Percentiles rank a stretch among this genome's conserved stretches.
phyloP scores from a whole-genome alignment of 2,329 filamentous ascomycete genomes.

The Exophiala xenobiotica region DNA sequence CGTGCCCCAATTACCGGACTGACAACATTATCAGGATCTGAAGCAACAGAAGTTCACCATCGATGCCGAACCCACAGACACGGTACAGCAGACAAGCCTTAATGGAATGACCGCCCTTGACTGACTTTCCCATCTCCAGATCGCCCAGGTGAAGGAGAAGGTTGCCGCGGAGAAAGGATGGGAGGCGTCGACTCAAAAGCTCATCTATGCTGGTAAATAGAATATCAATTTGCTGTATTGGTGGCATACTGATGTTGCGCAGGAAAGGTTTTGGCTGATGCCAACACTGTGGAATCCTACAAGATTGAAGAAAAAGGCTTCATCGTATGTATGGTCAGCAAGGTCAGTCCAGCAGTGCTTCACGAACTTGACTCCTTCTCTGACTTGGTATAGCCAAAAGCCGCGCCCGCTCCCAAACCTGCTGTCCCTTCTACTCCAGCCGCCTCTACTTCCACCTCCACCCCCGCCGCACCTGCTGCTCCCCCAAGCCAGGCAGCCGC shows the following conservation, averaged over 20 bases:
- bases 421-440: slow-evolving; percentile 55
- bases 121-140: slow-evolving; percentile 52
- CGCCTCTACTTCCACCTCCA: slow-evolving; percentile 51
- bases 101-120: background rate
- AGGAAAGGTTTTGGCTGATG: slow-evolving; percentile 99
- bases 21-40: slow-evolving; percentile 66
- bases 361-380: background rate
- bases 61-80: slow-evolving; percentile 88
- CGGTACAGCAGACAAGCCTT: slow-evolving; percentile 53
- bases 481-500: slow-evolving; percentile 58
- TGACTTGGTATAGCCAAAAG: slow-evolving; percentile 63
- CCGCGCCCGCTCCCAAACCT: slow-evolving; percentile 48
- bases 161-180: slow-evolving; percentile 91
- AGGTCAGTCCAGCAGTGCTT: slow-evolving; percentile 59
- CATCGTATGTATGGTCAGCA: slow-evolving; percentile 96
- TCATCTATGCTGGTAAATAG: slow-evolving; percentile 89
- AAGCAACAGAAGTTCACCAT: slow-evolving; percentile 98
- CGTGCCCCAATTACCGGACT: slow-evolving; percentile 31
- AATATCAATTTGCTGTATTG: background rate
- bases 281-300: slow-evolving; percentile 92
- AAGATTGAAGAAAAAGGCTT: slow-evolving; percentile 99
- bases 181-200: slow-evolving; percentile 85
- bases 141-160: slow-evolving; percentile 88
- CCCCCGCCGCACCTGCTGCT: slow-evolving; percentile 43
- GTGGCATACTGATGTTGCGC: slow-evolving; percentile 17